Base-by-base conservation (phyloP, 2,329 filamentous ascomycete species). In the Phyllosticta ampelicida region DNA sequence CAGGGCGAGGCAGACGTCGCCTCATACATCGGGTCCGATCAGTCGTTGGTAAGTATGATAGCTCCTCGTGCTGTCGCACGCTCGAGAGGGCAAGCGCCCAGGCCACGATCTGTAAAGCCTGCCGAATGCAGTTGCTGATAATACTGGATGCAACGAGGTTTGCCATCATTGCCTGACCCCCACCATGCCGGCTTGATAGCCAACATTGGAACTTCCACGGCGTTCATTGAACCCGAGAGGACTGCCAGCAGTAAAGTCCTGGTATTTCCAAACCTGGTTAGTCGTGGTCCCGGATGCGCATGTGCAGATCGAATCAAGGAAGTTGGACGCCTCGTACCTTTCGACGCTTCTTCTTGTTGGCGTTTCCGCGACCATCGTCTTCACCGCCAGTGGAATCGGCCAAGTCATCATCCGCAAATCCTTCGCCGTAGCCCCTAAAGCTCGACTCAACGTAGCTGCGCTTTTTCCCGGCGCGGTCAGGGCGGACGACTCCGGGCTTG, bases 341-440 rank as follows among this genome's bases (percentile, higher is more conserved):
- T 61, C 69, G 66, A 58, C 66, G 66, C 63, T 72, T 72, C 49
- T 66, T 66, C 60, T 60, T 61, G 49, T 51, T 50, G 18, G 26
- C 65, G 54, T 62, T 63, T 16, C 68, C 65, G 52, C 66, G 65
- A 18, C 65, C 61, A 54, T 86, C 83, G 64, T 87, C 86, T 64
- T 84, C 83, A 63, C 87, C 86, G 60, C 84, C 86, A 20, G 86
- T 88, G 20, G 85, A 88, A 66, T 89, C 84, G 58, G 78, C 82
- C 9, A 69, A 70, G 61, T 86, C 86, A 62, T 89, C 86, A 62
- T 90, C 86, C 9, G 79, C 79, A 63, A 79, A 89, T 30, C 85
- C 84, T 63, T 90, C 86, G 51, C 82, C 81, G 65, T 90, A 90
- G 49, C 87, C 87, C 65, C 87, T 84, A 66, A 82, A 91, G 65